phyloP scores from a whole-genome alignment of 257 asterid species.

The Solanum lignicaule region DNA sequence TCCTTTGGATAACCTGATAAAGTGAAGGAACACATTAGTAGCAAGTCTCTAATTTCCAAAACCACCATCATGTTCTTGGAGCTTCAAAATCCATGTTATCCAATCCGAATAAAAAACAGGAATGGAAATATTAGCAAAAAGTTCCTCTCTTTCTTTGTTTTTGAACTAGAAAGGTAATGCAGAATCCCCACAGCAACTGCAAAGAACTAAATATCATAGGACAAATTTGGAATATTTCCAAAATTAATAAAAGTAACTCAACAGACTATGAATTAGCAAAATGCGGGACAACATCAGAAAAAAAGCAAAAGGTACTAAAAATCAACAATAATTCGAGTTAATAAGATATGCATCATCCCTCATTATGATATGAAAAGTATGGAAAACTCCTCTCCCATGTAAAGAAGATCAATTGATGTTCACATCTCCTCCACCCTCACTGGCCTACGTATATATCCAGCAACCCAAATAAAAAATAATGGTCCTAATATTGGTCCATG shows the following conservation, averaged over 20 bases:
- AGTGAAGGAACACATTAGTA: neutral
- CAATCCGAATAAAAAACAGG: neutral
- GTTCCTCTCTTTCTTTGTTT: neutral
- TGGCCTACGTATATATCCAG: neutral
- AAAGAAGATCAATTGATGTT: neutral
- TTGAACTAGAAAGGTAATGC: neutral
- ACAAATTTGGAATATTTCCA: neutral
- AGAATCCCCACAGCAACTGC: neutral
- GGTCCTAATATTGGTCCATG: neutral
- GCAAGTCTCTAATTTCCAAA: neutral
- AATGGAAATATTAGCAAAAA: neutral
- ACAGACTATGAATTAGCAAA: neutral
- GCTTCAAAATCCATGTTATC: neutral
- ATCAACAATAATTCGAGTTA: neutral
- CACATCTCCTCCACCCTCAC: neutral
- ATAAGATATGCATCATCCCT: neutral
- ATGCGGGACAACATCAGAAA: neutral
- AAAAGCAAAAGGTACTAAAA: neutral
- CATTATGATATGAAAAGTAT: neutral
- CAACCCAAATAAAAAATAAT: neutral
- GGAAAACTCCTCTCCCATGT: neutral
- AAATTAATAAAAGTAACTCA: neutral
- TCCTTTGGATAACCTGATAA: constrained; percentile 58
- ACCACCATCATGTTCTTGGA: neutral
- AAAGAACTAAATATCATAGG: neutral